These are phyloP conservation scores for Rhododendron simsii DNA, from an alignment of 148 eudicot species.

Conservation along the genomic window DNA sequence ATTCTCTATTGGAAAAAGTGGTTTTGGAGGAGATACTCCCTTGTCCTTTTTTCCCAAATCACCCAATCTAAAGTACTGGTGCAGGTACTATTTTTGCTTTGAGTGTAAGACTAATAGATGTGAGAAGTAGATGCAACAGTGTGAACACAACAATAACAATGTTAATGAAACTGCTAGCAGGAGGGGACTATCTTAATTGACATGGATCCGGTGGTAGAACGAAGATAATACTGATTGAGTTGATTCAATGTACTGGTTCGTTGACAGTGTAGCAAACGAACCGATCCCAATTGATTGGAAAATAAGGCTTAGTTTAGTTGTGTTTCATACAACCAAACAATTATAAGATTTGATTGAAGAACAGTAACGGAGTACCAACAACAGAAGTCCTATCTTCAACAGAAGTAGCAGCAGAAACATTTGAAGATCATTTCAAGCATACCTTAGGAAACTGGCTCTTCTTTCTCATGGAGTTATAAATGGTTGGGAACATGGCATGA, in stretches of 20 bases:
- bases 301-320: too few relatives aligned
- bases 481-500: constrained; percentile 42
- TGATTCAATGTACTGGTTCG: too few relatives aligned
- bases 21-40: not conserved
- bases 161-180: too few relatives aligned
- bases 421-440: not conserved
- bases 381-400: not conserved
- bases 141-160: too few relatives aligned
- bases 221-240: too few relatives aligned
- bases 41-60: not conserved
- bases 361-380: not conserved
- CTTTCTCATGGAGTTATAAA: constrained; percentile 43
- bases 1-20: not conserved
- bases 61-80: not conserved
- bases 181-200: too few relatives aligned
- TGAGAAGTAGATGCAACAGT: not conserved
- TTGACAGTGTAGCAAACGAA: too few relatives aligned
- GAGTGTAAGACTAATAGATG: not conserved
- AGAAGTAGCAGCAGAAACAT: not conserved
- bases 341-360: too few relatives aligned
- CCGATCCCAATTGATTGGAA: too few relatives aligned
- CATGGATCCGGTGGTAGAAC: too few relatives aligned
- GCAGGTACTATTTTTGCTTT: not conserved
- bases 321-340: too few relatives aligned
- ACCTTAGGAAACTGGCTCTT: constrained; percentile 39